Evolutionary conservation across 345 rosid species (phyloP).

Genomic region (Euphorbia lathyris): DNA sequence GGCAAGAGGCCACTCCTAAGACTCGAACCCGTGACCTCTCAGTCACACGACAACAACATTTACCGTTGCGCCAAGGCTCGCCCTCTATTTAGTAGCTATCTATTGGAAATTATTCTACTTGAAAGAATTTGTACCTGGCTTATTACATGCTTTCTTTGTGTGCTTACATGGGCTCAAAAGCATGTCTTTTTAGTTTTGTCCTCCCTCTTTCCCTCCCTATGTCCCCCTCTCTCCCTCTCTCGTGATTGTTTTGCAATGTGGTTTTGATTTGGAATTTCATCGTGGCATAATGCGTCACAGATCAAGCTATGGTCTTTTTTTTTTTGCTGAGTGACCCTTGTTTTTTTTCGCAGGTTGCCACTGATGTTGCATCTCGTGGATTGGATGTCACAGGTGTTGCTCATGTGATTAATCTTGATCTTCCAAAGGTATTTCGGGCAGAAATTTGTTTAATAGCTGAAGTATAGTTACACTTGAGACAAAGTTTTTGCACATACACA

Average conservation of each 20-base stretch:
- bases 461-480: not conserved
- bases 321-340: not conserved
- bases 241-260: not conserved
- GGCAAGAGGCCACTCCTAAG: too few relatives aligned
- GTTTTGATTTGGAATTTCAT: not conserved
- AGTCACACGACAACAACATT: too few relatives aligned
- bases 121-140: not conserved
- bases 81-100: not conserved
- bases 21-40: too few relatives aligned
- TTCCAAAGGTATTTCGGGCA: constrained; percentile 37
- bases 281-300: not conserved
- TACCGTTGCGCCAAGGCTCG: too few relatives aligned
- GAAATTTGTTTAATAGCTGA: constrained; percentile 11
- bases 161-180: not conserved
- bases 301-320: not conserved
- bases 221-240: too few relatives aligned
- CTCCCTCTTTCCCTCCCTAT: too few relatives aligned
- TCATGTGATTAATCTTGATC: constrained; percentile 44
- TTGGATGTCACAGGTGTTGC: constrained; percentile 44
- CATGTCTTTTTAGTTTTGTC: not conserved
- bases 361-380: constrained; percentile 49
- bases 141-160: not conserved
- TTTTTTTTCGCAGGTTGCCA: constrained; percentile 31
- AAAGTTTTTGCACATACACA: not conserved
- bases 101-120: not conserved